phyloP scores from a whole-genome alignment of 2,329 filamentous ascomycete genomes.

The Apiospora aurea region DNA sequence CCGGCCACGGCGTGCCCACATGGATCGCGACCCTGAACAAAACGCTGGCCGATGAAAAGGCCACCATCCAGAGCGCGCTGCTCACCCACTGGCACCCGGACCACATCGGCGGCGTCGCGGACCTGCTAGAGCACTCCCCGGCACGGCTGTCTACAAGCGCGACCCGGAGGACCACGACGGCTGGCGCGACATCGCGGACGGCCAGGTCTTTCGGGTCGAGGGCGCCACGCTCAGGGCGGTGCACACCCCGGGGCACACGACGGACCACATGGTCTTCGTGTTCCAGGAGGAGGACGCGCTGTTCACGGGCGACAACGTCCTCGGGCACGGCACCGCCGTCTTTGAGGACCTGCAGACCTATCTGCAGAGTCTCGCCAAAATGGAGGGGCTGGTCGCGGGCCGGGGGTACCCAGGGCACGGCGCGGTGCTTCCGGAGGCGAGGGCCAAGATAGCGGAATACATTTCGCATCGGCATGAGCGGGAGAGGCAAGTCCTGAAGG shows the following conservation, averaged over 20 bases:
- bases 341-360: constrained; percentile 80
- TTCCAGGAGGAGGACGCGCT: constrained; percentile 81
- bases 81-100: constrained; percentile 95
- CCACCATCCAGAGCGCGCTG: constrained; percentile 72
- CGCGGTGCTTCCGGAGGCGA: constrained; percentile 75
- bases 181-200: constrained; percentile 63
- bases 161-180: constrained; percentile 53
- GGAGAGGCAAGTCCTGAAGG: constrained; percentile 77
- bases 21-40: constrained; percentile 74
- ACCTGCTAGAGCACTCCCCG: constrained; percentile 70
- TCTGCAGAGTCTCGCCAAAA: constrained; percentile 71
- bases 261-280: constrained; percentile 82
- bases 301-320: constrained; percentile 89
- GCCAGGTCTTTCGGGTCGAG: constrained; percentile 59
- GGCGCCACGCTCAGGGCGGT: constrained; percentile 45
- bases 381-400: constrained; percentile 70
- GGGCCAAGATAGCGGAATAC: constrained; percentile 78
- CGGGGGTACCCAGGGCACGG: constrained; percentile 90
- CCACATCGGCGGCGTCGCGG: constrained; percentile 77
- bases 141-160: constrained; percentile 71
- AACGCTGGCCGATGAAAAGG: constrained; percentile 72
- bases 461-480: constrained; percentile 80
- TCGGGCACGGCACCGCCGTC: constrained; percentile 86
- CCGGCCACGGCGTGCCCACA: constrained; percentile 78
- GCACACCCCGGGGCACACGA: constrained; percentile 72